Conservation (phyloP, 192 early-diverging fungal species). For the Paraglomus brasilianum region DNA sequence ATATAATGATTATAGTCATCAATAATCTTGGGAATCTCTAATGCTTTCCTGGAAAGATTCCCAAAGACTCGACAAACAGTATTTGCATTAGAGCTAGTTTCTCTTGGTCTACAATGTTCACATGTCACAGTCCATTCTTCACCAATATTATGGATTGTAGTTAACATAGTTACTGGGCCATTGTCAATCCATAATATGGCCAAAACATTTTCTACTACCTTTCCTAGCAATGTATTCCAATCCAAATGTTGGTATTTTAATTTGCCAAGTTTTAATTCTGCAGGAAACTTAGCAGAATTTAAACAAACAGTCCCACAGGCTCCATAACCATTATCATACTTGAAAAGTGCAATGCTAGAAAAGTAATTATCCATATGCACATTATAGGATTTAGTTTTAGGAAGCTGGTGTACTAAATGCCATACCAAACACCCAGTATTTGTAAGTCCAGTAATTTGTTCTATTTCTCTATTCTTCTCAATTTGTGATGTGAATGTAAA, state of each 20-base stretch:
- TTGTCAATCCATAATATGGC: constrained; percentile 33
- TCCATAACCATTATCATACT: constrained; percentile 22
- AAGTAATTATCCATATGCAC: constrained; percentile 41
- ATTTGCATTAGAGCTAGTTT: constrained; percentile 29
- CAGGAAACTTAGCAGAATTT: constrained; percentile 17
- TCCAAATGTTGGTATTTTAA: background rate
- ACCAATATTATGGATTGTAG: constrained; percentile 26
- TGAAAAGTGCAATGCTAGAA: constrained; percentile 33
- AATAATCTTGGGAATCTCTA: constrained; percentile 30
- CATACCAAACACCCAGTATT: constrained; percentile 23
- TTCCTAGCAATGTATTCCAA: constrained; percentile 30
- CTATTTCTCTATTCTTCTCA: constrained; percentile 9
- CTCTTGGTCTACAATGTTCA: constrained; percentile 10
- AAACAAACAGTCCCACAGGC: constrained; percentile 30
- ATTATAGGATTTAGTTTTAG: constrained; percentile 25
- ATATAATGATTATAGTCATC: constrained; percentile 33
- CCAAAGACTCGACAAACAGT: constrained; percentile 19
- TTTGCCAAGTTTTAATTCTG: constrained; percentile 19
- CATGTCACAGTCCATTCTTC: constrained; percentile 16
- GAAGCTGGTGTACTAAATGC: constrained; percentile 28
- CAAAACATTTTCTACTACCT: constrained; percentile 28
- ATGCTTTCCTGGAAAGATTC: background rate
- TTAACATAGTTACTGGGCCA: constrained; percentile 32
- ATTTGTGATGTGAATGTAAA: constrained; percentile 28
- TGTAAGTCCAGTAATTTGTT: constrained; percentile 7